phyloP scores from a whole-genome alignment of 805 yeast species.

The Ogataea methylovora region DNA sequence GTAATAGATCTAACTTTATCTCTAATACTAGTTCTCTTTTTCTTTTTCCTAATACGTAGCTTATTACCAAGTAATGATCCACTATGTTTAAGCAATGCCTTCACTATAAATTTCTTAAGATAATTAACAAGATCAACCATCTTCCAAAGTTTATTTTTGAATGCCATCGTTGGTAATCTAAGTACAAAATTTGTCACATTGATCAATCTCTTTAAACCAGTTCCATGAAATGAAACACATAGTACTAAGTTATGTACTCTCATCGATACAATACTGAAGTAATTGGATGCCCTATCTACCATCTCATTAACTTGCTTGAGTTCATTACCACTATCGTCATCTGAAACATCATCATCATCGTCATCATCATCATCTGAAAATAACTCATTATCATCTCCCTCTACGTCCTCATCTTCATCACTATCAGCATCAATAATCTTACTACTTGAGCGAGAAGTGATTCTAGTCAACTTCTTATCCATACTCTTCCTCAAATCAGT shows the following conservation, averaged over 20 bases:
- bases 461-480: neutral
- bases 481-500: slow-evolving; percentile 1
- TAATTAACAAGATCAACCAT: slow-evolving; percentile 56
- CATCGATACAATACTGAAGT: slow-evolving; percentile 58
- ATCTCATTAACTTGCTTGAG: slow-evolving; percentile 38
- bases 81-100: slow-evolving; percentile 52
- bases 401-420: slow-evolving; percentile 6
- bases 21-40: slow-evolving; percentile 5
- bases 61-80: slow-evolving; percentile 80
- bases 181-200: slow-evolving; percentile 72
- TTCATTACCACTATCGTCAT: slow-evolving; percentile 5
- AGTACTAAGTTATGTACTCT: slow-evolving; percentile 43
- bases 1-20: slow-evolving; percentile 1
- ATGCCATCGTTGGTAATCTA: slow-evolving; percentile 52
- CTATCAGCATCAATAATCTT: neutral
- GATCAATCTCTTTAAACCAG: slow-evolving; percentile 57
- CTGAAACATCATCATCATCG: neutral
- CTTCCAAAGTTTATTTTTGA: slow-evolving; percentile 64
- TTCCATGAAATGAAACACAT: slow-evolving; percentile 70
- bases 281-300: slow-evolving; percentile 69
- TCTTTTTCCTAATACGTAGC: slow-evolving; percentile 24
- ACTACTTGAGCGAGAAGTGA: neutral
- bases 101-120: slow-evolving; percentile 56
- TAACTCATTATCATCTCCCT: slow-evolving; percentile 1
- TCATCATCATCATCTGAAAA: slow-evolving; percentile 5